phyloP scores from a whole-genome alignment of 129 eudicot species.

The Heracleum sosnowskyi region DNA sequence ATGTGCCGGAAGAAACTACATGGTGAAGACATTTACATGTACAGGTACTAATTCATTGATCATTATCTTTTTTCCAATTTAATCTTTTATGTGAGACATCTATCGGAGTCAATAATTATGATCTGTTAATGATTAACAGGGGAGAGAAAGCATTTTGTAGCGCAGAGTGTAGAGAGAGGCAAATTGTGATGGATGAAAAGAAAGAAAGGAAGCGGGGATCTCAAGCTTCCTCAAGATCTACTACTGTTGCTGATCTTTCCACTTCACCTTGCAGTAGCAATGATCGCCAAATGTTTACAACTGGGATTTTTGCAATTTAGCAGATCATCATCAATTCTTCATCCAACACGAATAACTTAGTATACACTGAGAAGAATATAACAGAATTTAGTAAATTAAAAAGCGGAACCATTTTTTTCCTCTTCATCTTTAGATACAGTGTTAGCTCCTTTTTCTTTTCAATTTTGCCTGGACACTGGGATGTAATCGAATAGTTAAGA shows the following conservation, averaged over 20 bases:
- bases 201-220: slow-evolving; percentile 42
- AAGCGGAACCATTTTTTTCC: not conserved
- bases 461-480: not conserved
- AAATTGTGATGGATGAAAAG: slow-evolving; percentile 59
- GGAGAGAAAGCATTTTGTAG: slow-evolving; percentile 88
- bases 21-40: slow-evolving; percentile 77
- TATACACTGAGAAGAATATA: slow-evolving; percentile 9
- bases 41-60: slow-evolving; percentile 47
- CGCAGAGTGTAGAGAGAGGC: slow-evolving; percentile 66
- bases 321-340: not conserved
- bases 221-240: slow-evolving; percentile 34
- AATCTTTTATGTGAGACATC: not conserved
- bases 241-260: slow-evolving; percentile 27
- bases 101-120: too few species aligned
- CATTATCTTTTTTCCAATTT: not conserved
- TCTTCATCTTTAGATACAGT: not conserved
- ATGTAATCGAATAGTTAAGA: not conserved
- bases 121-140: slow-evolving; percentile 24
- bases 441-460: not conserved
- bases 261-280: slow-evolving; percentile 31
- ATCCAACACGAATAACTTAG: not conserved
- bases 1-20: slow-evolving; percentile 54
- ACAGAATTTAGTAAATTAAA: not conserved
- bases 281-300: slow-evolving; percentile 22
- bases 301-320: slow-evolving; percentile 61